These are phyloP conservation scores for Petunia hybrid DNA, from an alignment of 305 asterid species.

Conservation along the genomic window DNA sequence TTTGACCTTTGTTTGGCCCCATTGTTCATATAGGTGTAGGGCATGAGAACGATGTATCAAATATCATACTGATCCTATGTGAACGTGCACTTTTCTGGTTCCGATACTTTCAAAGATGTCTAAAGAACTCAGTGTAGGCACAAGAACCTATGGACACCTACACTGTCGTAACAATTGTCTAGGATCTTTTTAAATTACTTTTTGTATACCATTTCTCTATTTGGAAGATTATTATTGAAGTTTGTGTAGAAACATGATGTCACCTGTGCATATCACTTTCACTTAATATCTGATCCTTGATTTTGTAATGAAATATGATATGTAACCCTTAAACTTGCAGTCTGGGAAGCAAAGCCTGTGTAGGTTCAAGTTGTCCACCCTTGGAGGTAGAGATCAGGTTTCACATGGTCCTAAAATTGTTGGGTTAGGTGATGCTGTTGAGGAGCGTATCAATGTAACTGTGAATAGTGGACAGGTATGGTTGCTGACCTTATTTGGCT, in stretches of 20 bases:
- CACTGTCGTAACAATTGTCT: background rate
- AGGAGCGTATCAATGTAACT: conserved; percentile 73
- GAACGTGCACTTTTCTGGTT: background rate
- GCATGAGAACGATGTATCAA: background rate
- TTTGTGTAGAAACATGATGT: conserved; percentile 1
- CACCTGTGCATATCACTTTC: conserved; percentile 17
- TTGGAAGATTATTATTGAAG: background rate
- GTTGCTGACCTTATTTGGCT: conserved; percentile 16
- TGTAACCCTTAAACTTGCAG: conserved; percentile 53
- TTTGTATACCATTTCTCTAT: background rate
- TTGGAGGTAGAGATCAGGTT: conserved; percentile 48
- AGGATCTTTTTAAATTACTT: background rate
- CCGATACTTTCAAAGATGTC: background rate
- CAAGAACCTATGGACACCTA: background rate
- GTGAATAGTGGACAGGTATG: conserved; percentile 78
- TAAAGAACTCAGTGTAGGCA: background rate
- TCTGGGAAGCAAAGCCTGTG: conserved; percentile 92
- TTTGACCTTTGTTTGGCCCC: background rate
- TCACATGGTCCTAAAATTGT: conserved; percentile 58
- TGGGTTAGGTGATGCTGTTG: conserved; percentile 84
- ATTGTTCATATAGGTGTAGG: background rate
- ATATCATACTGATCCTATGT: background rate
- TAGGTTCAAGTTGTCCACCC: conserved; percentile 71
- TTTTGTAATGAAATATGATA: conserved; percentile 18
- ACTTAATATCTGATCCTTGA: conserved; percentile 16